phyloP scores from a whole-genome alignment of 345 rosid species.

The Citrus hindsii region DNA sequence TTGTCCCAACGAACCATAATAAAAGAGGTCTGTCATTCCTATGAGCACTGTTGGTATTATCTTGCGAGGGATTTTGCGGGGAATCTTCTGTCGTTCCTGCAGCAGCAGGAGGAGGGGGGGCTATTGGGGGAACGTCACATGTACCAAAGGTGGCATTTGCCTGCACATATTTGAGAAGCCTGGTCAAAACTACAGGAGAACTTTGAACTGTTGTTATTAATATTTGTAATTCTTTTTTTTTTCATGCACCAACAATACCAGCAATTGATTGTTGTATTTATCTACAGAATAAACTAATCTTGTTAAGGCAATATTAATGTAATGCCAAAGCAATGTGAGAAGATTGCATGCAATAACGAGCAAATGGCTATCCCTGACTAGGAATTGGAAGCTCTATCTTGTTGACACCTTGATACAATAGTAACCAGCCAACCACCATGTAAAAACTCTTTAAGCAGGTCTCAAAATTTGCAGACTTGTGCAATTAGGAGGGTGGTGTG shows the following conservation, averaged over 20 bases:
- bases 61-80: background rate
- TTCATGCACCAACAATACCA: background rate
- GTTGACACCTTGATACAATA: background rate
- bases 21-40: constrained; percentile 17
- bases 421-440: background rate
- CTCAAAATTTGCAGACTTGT: background rate
- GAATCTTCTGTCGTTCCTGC: constrained; percentile 8
- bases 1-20: constrained; percentile 31
- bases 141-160: constrained; percentile 68
- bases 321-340: background rate
- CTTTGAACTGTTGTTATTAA: background rate
- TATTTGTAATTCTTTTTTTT: background rate
- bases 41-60: constrained; percentile 23
- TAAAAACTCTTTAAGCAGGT: background rate
- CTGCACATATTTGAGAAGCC: constrained; percentile 31
- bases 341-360: background rate
- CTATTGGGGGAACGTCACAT: constrained; percentile 61
- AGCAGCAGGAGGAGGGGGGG: constrained; percentile 79
- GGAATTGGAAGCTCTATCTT: background rate
- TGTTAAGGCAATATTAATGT: background rate
- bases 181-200: background rate
- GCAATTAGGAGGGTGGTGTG: background rate
- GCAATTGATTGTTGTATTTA: background rate
- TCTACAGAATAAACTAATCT: background rate
- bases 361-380: background rate